Evolutionary conservation across 768 basidiomycete species (phyloP), one percentile per base, ranked within the genome.

Genomic region (Leccinellum rugosiceps): DNA sequence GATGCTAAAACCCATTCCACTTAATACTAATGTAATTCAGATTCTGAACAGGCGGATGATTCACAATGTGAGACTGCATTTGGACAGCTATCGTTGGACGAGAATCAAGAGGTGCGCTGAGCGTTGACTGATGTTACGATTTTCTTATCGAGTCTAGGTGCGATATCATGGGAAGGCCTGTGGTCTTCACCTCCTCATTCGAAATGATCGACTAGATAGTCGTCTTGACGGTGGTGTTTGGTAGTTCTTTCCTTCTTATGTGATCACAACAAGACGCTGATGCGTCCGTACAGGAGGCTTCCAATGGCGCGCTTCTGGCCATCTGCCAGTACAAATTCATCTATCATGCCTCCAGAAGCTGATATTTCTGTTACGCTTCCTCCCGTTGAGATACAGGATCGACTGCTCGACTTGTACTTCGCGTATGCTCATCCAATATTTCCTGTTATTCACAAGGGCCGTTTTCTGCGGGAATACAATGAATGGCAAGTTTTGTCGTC

Each of bases 161-260:
- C 87, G 93, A 56, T 95, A 87, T 67, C 94, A 94, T 57, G 90
- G 92, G 14, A 80, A 84, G 72, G 77, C 83, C 3, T 87, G 87
- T 62, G 92, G 92, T 8, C 75, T 94, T 26, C 86, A 90, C 59
- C 75, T 93, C 31, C 77, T 93, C n/a, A 83, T 82, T 17, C 77
- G 81, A 53, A 85, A 79, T 55, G 80, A 82, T 59, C 82, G 88
- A 25, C 81, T 82, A 32, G 87, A 90, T 61, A 80, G 83, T 57
- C 83, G 87, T 53, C 82, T 82, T 62, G 81, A 85, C 56, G 86
- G 87, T 15, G 86, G 87, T 17, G 77, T 86, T 63, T 88, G 86
- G 86, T 87, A 56, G 75, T 57, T 65, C 60, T 54, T 63, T 7
- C 35, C 19, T 41, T 19, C 50, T 50, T 50, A 11, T 54, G 10